These are phyloP conservation scores for Tetrastigma voinierianum DNA, from an alignment of 164 flowering plant genomes.

Conservation along the genomic window DNA sequence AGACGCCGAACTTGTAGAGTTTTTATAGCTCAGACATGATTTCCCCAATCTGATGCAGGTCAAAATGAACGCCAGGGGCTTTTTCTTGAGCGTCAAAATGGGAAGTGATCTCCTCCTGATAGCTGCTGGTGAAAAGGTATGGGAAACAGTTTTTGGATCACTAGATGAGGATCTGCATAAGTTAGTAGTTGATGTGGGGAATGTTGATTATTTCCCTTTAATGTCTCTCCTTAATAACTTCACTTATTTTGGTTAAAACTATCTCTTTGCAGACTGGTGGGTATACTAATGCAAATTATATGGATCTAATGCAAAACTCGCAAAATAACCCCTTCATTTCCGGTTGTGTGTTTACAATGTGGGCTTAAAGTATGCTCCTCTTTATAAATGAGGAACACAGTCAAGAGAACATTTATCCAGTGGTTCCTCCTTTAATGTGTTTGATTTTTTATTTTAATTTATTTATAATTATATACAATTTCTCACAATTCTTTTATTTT, in stretches of 20 bases:
- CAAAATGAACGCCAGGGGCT: slow-evolving; percentile 47
- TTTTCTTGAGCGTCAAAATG: slow-evolving; percentile 52
- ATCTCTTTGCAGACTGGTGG: slow-evolving; percentile 75
- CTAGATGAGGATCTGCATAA: neutral
- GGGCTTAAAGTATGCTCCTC: too few species aligned
- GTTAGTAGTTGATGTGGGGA: neutral
- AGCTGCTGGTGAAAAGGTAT: slow-evolving; percentile 88
- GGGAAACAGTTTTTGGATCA: neutral
- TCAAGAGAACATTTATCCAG: too few species aligned
- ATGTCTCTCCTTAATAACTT: neutral
- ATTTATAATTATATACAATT: too few species aligned
- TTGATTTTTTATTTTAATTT: neutral
- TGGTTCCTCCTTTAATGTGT: neutral
- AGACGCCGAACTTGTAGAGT: neutral
- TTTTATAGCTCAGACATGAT: slow-evolving; percentile 1
- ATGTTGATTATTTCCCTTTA: too few species aligned
- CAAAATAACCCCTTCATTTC: slow-evolving; percentile 39
- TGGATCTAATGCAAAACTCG: slow-evolving; percentile 91
- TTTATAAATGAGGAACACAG: too few species aligned
- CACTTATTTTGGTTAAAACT: slow-evolving; percentile 1
- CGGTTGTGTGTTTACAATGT: too few species aligned
- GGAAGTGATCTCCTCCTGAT: slow-evolving; percentile 76
- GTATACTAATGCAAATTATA: slow-evolving; percentile 69
- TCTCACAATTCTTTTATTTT: neutral
- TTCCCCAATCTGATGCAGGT: slow-evolving; percentile 40